Evolutionary conservation across 2,329 filamentous ascomycete species (phyloP).

Genomic region (Grosmannia clavigera): DNA sequence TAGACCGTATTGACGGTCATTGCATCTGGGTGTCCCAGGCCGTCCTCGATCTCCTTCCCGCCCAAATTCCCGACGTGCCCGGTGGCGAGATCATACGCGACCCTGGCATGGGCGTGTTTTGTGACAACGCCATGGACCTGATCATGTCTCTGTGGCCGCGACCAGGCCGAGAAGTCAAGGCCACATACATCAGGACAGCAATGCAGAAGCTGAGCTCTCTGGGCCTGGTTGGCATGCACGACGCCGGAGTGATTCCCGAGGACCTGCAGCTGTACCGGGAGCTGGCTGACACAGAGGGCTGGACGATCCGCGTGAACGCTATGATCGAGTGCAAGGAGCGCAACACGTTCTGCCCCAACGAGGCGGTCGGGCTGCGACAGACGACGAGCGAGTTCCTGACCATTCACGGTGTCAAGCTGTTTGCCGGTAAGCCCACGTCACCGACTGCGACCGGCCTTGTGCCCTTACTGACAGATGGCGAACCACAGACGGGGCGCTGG

Average conservation of each 20-base stretch:
- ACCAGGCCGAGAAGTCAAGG: slow-evolving; percentile 39
- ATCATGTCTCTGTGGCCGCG: slow-evolving; percentile 45
- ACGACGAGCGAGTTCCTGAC: slow-evolving; percentile 34
- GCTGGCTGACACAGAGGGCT: slow-evolving; percentile 34
- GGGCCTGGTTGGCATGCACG: slow-evolving; percentile 57
- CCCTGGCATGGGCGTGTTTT: slow-evolving; percentile 56
- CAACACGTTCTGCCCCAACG: slow-evolving; percentile 49
- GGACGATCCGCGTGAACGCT: slow-evolving; percentile 52
- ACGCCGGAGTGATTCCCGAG: slow-evolving; percentile 47
- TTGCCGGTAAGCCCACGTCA: slow-evolving; percentile 37
- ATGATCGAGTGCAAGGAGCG: slow-evolving; percentile 55
- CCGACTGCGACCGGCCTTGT: too few relatives aligned
- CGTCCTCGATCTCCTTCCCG: slow-evolving; percentile 47
- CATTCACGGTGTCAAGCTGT: slow-evolving; percentile 55
- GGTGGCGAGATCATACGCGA: slow-evolving; percentile 51
- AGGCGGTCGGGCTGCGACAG: slow-evolving; percentile 27
- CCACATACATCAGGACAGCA: slow-evolving; percentile 42
- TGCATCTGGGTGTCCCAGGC: slow-evolving; percentile 57
- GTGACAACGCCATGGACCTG: slow-evolving; percentile 59
- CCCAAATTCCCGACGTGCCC: slow-evolving; percentile 37
- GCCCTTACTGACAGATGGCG: too few relatives aligned
- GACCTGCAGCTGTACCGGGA: slow-evolving; percentile 42
- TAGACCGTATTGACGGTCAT: slow-evolving; percentile 58
- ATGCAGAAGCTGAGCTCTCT: slow-evolving; percentile 51
- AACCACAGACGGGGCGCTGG: slow-evolving; percentile 49